Conservation (phyloP, 148 eudicot genomes). For the Pouteria glomerata region DNA sequence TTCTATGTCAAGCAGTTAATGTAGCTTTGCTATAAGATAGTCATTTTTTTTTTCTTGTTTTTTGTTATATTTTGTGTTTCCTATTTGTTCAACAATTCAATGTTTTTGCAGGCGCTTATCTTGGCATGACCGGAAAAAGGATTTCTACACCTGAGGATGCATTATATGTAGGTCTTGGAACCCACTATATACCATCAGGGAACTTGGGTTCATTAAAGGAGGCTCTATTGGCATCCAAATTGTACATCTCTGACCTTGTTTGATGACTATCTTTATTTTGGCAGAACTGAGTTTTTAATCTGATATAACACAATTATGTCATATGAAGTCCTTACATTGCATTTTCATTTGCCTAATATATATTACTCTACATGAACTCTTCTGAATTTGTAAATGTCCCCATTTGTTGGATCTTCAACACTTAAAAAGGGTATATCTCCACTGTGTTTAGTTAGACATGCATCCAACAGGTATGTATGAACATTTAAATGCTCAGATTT, state of each 20-base stretch:
- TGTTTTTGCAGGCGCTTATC: conserved; percentile 75
- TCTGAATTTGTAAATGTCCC: background rate
- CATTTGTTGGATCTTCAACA: background rate
- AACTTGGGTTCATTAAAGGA: conserved; percentile 67
- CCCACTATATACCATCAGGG: conserved; percentile 78
- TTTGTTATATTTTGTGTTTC: background rate
- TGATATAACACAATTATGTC: background rate
- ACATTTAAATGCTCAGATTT: too few species aligned
- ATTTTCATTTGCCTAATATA: background rate
- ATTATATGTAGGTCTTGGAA: conserved; percentile 79
- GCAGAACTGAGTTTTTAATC: background rate
- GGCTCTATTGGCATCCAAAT: conserved; percentile 51
- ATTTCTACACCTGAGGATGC: conserved; percentile 89
- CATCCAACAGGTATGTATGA: too few species aligned
- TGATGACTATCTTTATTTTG: background rate
- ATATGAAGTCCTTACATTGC: background rate
- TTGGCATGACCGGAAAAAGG: conserved; percentile 92
- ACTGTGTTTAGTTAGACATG: too few species aligned
- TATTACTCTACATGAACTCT: background rate
- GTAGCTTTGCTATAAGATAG: background rate
- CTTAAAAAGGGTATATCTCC: background rate
- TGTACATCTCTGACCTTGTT: conserved; percentile 45
- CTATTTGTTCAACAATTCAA: background rate
- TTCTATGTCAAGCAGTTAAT: background rate
- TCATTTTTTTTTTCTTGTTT: background rate